These are phyloP conservation scores for Cercophora samala DNA, from an alignment of 495 filamentous ascomycete species.

Conservation along the genomic window DNA sequence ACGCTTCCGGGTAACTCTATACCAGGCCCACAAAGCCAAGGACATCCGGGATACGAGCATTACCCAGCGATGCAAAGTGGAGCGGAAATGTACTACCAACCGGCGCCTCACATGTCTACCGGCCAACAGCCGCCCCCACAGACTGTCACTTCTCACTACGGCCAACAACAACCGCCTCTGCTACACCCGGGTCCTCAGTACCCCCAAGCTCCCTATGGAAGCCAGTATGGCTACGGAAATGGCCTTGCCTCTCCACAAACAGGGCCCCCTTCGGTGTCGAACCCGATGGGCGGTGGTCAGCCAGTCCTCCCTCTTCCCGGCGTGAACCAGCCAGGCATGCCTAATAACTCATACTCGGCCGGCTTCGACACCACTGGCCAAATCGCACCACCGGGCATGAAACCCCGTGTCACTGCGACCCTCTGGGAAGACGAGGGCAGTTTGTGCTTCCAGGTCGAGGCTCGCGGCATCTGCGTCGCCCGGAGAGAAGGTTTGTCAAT, in stretches of 20 bases:
- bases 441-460: constrained; percentile 96
- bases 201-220: constrained; percentile 52
- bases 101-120: constrained; percentile 75
- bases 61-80: constrained; percentile 83
- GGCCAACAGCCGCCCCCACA: constrained; percentile 77
- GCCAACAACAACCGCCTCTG: constrained; percentile 73
- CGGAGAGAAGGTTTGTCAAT: constrained; percentile 75
- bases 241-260: constrained; percentile 72
- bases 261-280: constrained; percentile 63
- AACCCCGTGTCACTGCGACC: constrained; percentile 95
- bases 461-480: constrained; percentile 92
- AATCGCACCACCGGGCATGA: constrained; percentile 90
- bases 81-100: constrained; percentile 76
- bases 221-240: constrained; percentile 70
- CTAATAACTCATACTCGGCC: constrained; percentile 48
- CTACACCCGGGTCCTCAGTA: constrained; percentile 78
- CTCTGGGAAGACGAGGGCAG: constrained; percentile 98
- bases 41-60: constrained; percentile 49
- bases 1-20: constrained; percentile 43
- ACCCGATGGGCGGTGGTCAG: constrained; percentile 57
- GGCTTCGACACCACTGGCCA: constrained; percentile 89
- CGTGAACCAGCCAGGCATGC: constrained; percentile 50
- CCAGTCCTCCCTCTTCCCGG: constrained; percentile 67
- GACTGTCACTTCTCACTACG: constrained; percentile 72
- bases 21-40: constrained; percentile 40